Conservation (phyloP, 2,329 filamentous ascomycete genomes). For the Pestalotiopsis sp. region DNA sequence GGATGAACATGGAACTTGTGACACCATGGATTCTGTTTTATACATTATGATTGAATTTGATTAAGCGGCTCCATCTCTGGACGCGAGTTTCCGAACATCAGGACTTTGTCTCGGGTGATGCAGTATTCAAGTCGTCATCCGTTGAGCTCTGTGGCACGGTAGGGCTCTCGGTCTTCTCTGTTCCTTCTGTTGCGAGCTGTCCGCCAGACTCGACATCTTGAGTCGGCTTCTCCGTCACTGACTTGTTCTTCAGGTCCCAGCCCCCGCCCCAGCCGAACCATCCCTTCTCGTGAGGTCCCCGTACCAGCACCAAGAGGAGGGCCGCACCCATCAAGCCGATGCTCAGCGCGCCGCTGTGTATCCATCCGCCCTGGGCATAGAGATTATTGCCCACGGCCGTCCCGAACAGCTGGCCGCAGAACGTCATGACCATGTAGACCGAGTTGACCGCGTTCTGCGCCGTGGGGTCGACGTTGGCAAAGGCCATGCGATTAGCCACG, state of each 20-base stretch:
- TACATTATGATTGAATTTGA: no score
- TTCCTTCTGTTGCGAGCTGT: background rate
- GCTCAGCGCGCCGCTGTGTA: slow-evolving; percentile 30
- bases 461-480: slow-evolving; percentile 30
- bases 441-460: slow-evolving; percentile 40
- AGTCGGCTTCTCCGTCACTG: slow-evolving; percentile 13
- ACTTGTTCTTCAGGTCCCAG: slow-evolving; percentile 26
- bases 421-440: slow-evolving; percentile 36
- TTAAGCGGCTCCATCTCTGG: no score
- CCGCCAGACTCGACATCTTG: background rate
- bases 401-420: slow-evolving; percentile 35
- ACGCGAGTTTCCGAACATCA: background rate
- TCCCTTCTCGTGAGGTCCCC: slow-evolving; percentile 31
- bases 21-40: no score
- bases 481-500: slow-evolving; percentile 33
- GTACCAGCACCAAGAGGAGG: slow-evolving; percentile 22
- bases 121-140: background rate
- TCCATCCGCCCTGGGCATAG: slow-evolving; percentile 35
- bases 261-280: slow-evolving; percentile 37
- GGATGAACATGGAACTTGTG: no score
- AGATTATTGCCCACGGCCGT: slow-evolving; percentile 33
- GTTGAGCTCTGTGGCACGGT: background rate
- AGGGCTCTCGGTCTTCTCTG: background rate
- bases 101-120: background rate
- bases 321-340: slow-evolving; percentile 31